Evolutionary conservation across 1,284 basidiomycete genomes (phyloP).

Genomic region (Tylopilus sp.): DNA sequence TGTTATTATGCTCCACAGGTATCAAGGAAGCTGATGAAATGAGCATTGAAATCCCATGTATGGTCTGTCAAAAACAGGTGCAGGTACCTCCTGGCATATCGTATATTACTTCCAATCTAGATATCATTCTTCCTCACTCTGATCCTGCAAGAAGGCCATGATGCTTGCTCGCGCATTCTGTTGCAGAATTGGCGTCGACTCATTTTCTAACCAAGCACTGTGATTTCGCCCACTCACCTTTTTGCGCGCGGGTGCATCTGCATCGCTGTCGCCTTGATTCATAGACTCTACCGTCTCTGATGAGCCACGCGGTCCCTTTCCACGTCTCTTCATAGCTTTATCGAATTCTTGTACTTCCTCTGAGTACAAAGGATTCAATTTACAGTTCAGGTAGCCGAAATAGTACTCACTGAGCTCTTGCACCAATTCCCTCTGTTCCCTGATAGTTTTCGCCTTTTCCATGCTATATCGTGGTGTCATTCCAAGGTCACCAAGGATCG

Average conservation of each 20-base stretch:
- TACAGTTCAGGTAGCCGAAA: neutral
- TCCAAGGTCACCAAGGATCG: conserved; percentile 65
- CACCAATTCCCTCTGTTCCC: conserved; percentile 65
- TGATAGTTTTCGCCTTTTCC: conserved; percentile 74
- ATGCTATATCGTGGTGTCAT: conserved; percentile 76
- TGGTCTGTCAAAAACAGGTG: neutral
- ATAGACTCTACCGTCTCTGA: conserved; percentile 18
- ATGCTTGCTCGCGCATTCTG: conserved; percentile 56
- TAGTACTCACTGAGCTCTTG: conserved; percentile 68
- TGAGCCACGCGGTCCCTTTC: conserved; percentile 14
- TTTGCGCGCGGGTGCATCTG: conserved; percentile 36
- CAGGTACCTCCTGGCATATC: neutral
- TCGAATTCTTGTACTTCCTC: conserved; percentile 66
- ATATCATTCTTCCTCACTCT: conserved; percentile 45
- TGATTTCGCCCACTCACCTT: conserved; percentile 30
- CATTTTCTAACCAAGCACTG: conserved; percentile 13
- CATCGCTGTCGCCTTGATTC: conserved; percentile 29
- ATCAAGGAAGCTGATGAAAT: neutral
- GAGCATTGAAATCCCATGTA: neutral
- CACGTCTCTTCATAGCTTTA: conserved; percentile 31
- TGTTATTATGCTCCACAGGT: too few species aligned
- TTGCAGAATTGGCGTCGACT: conserved; percentile 21
- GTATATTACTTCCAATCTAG: neutral
- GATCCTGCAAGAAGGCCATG: conserved; percentile 63
- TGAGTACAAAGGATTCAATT: conserved; percentile 25